Base-by-base conservation (phyloP, 139 green algal genomes). In the Coelastrella sp. region DNA sequence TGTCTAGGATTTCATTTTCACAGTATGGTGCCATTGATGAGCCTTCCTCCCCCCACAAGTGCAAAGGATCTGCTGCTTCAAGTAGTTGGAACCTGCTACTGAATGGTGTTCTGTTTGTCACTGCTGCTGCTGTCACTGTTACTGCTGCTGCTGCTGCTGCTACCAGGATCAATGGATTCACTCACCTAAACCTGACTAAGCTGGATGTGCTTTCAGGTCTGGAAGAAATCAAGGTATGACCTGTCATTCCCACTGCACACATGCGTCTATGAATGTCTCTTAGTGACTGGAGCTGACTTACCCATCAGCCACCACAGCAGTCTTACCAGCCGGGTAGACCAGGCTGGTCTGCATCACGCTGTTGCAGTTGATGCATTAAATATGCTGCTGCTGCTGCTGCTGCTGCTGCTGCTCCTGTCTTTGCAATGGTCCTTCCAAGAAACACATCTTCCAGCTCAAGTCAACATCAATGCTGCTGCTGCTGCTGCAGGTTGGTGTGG, bases 101-200 rank as follows among this genome's bases (percentile, higher is more conserved):
- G 4, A n/a, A n/a, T 27, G 72, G 56, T 35, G 20, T 78, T 25
- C 22, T 78, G 17, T 78, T n/a, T 70, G n/a, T 15, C 70, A 49
- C 78, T 70, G 63, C 63, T 17, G 63, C 63, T 84, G 27, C 78
- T n/a, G 4, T 70, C 12, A 17, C 63, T 70, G n/a, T 15, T 84
- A 49, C 78, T 70, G 63, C 63, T 17, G 63, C 63, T 84, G 27
- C 78, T 63, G 61, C n/a, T 22, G 58, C 14, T 19, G 7, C 27
- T 9, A 20, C 7, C 86, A 96, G 93, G 73, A 98, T 99, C 93
- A 99, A 99, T 91, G 98, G 98, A 35, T 93, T 99, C 84, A 99
- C 96, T 0, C 95, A 98, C 91, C 91, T 99, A 27, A 99, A 99
- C 96, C 93, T 99, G 8, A 99, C 98, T 78, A 99, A 99, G 96